These are phyloP conservation scores for Rubroshorea leprosula DNA, from an alignment of 345 rosid species.

Conservation along the genomic window DNA sequence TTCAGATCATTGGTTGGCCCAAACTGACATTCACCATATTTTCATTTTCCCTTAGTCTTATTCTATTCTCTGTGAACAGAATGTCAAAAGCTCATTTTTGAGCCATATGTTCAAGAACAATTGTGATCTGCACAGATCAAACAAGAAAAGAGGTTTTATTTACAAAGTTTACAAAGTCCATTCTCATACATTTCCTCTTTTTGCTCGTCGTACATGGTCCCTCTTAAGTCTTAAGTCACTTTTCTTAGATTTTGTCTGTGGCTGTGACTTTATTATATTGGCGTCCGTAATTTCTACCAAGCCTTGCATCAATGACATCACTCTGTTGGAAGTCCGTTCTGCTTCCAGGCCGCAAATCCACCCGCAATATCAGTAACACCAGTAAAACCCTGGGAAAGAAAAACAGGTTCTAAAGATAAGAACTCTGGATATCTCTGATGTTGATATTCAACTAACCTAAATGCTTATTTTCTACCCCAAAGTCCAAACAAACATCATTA, in stretches of 20 bases:
- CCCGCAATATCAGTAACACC: constrained; percentile 66
- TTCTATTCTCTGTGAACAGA: too few relatives aligned
- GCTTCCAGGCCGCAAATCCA: constrained; percentile 68
- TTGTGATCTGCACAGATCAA: not conserved
- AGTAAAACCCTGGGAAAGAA: constrained; percentile 55
- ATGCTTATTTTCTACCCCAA: not conserved
- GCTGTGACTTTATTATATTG: too few relatives aligned
- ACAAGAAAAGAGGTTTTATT: not conserved
- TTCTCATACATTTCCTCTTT: constrained; percentile 4
- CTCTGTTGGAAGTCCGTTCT: constrained; percentile 68
- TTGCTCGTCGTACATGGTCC: not conserved
- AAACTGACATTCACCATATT: too few relatives aligned
- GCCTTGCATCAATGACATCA: constrained; percentile 15
- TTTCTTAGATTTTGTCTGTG: too few relatives aligned
- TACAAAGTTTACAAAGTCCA: constrained; percentile 8
- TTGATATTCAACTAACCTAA: constrained; percentile 10
- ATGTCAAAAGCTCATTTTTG: too few relatives aligned
- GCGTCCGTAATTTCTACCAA: not conserved
- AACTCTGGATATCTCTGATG: not conserved
- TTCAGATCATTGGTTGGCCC: too few relatives aligned
- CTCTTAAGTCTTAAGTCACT: too few relatives aligned
- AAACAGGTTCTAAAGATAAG: not conserved
- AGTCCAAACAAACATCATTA: too few relatives aligned
- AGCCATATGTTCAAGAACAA: not conserved
- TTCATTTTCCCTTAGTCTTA: too few relatives aligned